Conservation (phyloP, 331 rosid species). For the Quercus phellos region DNA sequence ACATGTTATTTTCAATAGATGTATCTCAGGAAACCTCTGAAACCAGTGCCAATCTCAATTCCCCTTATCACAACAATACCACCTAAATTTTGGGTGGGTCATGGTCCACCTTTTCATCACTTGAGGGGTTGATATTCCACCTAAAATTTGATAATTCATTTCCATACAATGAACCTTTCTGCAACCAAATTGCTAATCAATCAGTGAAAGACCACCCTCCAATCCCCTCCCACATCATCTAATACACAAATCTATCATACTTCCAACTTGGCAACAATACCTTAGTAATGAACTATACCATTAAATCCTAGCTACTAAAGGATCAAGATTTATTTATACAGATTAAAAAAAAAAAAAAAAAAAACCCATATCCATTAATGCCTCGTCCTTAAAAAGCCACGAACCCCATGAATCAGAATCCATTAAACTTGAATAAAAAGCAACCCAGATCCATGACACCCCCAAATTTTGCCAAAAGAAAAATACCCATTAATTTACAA, state of each 20-base stretch:
- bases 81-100: slow-evolving; percentile 3
- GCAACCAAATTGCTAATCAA: slow-evolving; percentile 5
- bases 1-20: background rate
- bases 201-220: background rate
- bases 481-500: background rate
- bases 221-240: slow-evolving; percentile 6
- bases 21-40: background rate
- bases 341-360: background rate
- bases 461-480: slow-evolving; percentile 1
- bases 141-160: slow-evolving; percentile 18
- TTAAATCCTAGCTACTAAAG: background rate
- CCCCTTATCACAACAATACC: background rate
- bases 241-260: slow-evolving; percentile 21
- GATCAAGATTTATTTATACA: background rate
- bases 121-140: slow-evolving; percentile 12
- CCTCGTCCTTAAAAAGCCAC: background rate
- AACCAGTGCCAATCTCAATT: background rate
- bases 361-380: slow-evolving; percentile 1
- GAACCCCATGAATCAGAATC: slow-evolving; percentile 16
- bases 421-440: slow-evolving; percentile 18
- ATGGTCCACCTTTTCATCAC: background rate
- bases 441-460: slow-evolving; percentile 49
- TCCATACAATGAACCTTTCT: slow-evolving; percentile 8
- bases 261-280: slow-evolving; percentile 5
- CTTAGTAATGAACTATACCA: slow-evolving; percentile 6